phyloP scores from a whole-genome alignment of 225 moss, liverwort and hornwort genomes.

The Physcomitrium patens region DNA sequence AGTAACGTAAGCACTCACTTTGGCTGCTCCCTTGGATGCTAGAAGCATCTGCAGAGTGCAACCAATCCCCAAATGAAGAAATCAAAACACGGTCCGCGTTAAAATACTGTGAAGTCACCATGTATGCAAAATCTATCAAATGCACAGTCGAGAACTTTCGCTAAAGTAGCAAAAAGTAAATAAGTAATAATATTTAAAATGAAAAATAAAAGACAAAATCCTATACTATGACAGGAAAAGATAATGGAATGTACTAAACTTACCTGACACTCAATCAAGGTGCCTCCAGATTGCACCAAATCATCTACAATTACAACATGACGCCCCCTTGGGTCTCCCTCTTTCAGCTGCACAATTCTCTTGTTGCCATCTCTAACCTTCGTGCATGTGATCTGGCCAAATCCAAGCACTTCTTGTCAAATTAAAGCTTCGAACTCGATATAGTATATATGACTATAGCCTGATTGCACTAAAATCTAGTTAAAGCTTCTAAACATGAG shows the following conservation, averaged over 20 bases:
- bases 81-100: conserved; percentile 9
- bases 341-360: conserved; percentile 87
- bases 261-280: conserved; percentile 97
- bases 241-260: conserved; percentile 13
- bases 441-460: background rate
- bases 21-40: conserved; percentile 74
- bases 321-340: conserved; percentile 89
- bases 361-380: conserved; percentile 95
- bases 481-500: background rate
- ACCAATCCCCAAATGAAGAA: conserved; percentile 11
- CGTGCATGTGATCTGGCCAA: conserved; percentile 80
- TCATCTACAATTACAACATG: conserved; percentile 98
- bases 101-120: background rate
- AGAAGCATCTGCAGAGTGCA: conserved; percentile 75
- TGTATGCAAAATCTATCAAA: background rate
- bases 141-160: background rate
- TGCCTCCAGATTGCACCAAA: conserved; percentile 98
- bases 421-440: conserved; percentile 14
- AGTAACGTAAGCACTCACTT: conserved; percentile 98
- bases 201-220: background rate
- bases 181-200: background rate
- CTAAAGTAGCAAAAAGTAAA: background rate
- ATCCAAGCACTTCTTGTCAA: conserved; percentile 27
- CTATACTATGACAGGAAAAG: background rate
- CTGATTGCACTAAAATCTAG: conserved; percentile 15